Conservation (phyloP, 331 rosid species). For the Malus hybrid region DNA sequence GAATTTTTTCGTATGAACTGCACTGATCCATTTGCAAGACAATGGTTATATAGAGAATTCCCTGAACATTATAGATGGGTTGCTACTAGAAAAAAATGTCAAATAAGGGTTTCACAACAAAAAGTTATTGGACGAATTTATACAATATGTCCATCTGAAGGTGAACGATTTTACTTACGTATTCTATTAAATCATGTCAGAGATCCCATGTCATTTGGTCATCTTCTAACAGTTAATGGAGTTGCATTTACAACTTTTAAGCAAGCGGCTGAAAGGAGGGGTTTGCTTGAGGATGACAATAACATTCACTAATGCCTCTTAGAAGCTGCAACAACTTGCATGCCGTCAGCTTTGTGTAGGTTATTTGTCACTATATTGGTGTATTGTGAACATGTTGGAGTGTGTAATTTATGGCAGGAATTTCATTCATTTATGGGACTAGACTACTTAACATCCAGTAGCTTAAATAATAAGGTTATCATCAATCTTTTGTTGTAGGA, state of each 20-base stretch:
- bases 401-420: neutral
- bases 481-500: no score
- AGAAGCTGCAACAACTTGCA: no score
- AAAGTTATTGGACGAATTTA: neutral
- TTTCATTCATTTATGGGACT: neutral
- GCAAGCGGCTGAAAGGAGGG: no score
- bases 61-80: neutral
- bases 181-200: neutral
- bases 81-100: neutral
- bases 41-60: neutral
- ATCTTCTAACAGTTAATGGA: neutral
- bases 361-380: neutral
- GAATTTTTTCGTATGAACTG: no score
- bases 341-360: no score
- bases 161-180: neutral
- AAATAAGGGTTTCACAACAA: neutral
- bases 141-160: neutral
- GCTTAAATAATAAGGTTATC: no score
- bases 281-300: no score
- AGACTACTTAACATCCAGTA: neutral
- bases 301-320: no score
- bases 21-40: neutral
- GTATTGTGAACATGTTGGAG: neutral
- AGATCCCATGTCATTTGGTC: neutral
- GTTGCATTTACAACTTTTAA: no score